These are phyloP conservation scores for Microthlaspi erraticum DNA, from an alignment of 345 rosid genomes.

Conservation along the genomic window DNA sequence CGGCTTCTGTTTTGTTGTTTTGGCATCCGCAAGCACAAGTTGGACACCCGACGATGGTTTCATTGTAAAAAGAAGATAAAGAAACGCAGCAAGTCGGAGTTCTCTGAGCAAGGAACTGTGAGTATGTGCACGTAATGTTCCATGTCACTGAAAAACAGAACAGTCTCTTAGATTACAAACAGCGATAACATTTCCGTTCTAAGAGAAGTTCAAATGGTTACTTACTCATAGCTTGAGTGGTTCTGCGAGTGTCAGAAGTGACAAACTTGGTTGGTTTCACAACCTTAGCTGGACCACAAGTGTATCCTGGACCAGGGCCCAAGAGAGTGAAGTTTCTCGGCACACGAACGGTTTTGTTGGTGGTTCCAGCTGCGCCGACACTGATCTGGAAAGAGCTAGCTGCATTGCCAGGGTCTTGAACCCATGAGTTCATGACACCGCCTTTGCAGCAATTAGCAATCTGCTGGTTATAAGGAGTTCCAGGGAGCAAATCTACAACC, in stretches of 20 bases:
- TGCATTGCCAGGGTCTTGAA: constrained; percentile 74
- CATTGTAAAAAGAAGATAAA: constrained; percentile 82
- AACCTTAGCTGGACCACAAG: constrained; percentile 81
- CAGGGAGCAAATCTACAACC: constrained; percentile 84
- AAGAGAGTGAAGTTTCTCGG: constrained; percentile 82
- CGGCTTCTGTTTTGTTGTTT: constrained; percentile 53
- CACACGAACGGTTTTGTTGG: constrained; percentile 71
- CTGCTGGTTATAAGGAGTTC: constrained; percentile 87
- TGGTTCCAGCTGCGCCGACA: constrained; percentile 87
- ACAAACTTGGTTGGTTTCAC: constrained; percentile 71
- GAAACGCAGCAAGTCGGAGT: constrained; percentile 93
- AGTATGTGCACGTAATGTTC: constrained; percentile 92
- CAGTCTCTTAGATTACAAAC: constrained; percentile 3
- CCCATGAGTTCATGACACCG: constrained; percentile 83
- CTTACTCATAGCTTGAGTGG: constrained; percentile 95
- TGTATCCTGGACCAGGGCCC: constrained; percentile 95
- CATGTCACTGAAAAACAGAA: constrained; percentile 76
- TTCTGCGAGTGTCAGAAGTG: constrained; percentile 72
- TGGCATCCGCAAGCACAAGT: constrained; percentile 86
- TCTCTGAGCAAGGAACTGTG: constrained; percentile 85
- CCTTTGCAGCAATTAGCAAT: constrained; percentile 94
- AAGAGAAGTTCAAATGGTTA: neutral
- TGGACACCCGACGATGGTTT: constrained; percentile 82
- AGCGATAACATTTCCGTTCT: neutral
- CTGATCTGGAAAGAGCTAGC: constrained; percentile 82